Percentiles rank a stretch among this genome's conserved stretches.
These are phyloP conservation scores for Volvox carteri DNA, from an alignment of 163 green algal species.

Conservation along the genomic window DNA sequence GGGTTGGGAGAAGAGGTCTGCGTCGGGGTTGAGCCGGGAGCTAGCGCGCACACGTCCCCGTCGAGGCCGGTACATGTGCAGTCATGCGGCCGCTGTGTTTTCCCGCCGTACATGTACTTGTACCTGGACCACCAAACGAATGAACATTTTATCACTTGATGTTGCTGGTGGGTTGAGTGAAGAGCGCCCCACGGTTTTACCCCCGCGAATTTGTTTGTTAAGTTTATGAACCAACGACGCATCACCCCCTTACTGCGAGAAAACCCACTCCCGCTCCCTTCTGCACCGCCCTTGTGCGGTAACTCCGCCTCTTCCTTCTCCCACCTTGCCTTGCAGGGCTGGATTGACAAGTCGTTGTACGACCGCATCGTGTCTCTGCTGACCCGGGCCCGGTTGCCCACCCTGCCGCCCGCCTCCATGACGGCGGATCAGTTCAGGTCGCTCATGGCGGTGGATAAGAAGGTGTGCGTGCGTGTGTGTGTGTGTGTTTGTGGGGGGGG, in stretches of 20 bases:
- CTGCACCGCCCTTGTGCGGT: not conserved
- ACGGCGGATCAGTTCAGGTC: constrained; percentile 88
- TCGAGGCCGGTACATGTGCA: too few species aligned
- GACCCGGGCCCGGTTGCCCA: constrained; percentile 81
- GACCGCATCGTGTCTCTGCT: constrained; percentile 85
- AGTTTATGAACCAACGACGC: not conserved
- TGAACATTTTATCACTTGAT: too few species aligned
- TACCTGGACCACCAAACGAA: too few species aligned
- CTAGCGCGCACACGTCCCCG: too few species aligned
- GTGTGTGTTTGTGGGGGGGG: not conserved
- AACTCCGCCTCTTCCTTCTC: not conserved
- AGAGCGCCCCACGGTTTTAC: not conserved
- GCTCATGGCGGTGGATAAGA: constrained; percentile 99
- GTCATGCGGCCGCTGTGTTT: too few species aligned
- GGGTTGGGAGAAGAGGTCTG: not conserved
- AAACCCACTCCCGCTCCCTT: too few species aligned
- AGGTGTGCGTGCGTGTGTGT: constrained; percentile 81
- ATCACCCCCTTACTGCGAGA: not conserved
- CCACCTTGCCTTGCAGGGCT: constrained; percentile 71
- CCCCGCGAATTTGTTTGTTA: not conserved
- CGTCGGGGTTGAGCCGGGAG: too few species aligned
- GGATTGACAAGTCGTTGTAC: constrained; percentile 83
- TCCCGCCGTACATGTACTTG: too few species aligned
- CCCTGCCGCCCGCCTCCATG: constrained; percentile 84
- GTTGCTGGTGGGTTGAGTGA: not conserved